phyloP scores from a whole-genome alignment of 768 basidiomycete genomes.

The Mrakia blollopis region DNA sequence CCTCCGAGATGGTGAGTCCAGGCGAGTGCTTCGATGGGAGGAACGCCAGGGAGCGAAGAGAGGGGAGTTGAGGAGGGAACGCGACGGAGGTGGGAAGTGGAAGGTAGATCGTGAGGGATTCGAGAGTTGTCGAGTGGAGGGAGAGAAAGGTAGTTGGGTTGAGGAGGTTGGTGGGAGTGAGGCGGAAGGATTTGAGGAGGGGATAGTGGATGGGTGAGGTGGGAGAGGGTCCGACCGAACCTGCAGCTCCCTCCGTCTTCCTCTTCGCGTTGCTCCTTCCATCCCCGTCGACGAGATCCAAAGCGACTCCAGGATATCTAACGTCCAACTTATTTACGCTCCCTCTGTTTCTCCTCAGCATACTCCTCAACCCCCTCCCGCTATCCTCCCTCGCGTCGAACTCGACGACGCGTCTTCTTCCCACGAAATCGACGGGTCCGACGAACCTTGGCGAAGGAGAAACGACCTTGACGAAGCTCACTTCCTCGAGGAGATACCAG shows the following conservation, averaged over 20 bases:
- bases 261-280: neutral
- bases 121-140: neutral
- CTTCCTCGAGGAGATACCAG: neutral
- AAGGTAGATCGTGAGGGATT: slow-evolving; percentile 1
- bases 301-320: neutral
- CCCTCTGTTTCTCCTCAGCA: neutral
- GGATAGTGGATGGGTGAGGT: neutral
- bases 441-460: neutral
- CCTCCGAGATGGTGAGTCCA: slow-evolving; percentile 8
- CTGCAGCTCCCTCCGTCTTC: neutral
- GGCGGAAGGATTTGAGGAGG: neutral
- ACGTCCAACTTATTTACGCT: neutral
- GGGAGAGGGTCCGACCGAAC: neutral
- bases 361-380: neutral
- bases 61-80: neutral
- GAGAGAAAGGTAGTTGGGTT: neutral
- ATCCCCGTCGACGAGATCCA: neutral
- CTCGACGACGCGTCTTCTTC: neutral
- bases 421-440: neutral
- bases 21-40: neutral
- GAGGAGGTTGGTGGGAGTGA: neutral
- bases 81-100: neutral
- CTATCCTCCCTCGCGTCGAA: neutral
- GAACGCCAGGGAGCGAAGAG: neutral
- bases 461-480: neutral